Percentiles rank a stretch among this genome's conserved stretches.
phyloP scores from a whole-genome alignment of 495 filamentous ascomycete genomes.

The Letharia lupina region DNA sequence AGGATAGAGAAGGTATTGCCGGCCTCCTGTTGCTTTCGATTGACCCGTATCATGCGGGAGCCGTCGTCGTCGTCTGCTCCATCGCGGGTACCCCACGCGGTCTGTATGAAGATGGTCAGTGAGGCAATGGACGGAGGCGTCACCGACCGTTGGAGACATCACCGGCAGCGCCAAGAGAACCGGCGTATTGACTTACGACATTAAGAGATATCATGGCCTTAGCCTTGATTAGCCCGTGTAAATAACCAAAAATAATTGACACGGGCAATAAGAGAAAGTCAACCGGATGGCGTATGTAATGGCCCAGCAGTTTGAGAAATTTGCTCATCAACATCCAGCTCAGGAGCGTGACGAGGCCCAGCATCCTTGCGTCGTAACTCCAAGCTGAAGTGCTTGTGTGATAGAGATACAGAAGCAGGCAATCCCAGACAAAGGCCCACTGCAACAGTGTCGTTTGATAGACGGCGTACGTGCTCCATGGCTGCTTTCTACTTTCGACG shows the following conservation, averaged over 20 bases:
- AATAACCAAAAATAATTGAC: conserved; percentile 70
- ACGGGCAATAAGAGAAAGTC: conserved; percentile 62
- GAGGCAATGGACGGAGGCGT: conserved; percentile 2
- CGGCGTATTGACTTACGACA: conserved; percentile 44
- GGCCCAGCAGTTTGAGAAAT: conserved; percentile 64
- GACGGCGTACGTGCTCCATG: conserved; percentile 69
- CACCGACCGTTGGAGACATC: not conserved
- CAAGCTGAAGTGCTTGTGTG: conserved; percentile 39
- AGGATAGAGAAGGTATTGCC: not conserved
- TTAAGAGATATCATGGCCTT: conserved; percentile 63
- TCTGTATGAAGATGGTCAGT: conserved; percentile 31
- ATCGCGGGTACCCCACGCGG: conserved; percentile 51
- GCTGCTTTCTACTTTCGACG: conserved; percentile 47
- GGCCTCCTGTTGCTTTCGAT: conserved; percentile 23
- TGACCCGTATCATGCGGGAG: conserved; percentile 42
- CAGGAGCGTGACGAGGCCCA: conserved; percentile 44
- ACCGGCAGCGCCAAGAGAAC: not conserved
- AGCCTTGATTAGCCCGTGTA: conserved; percentile 70
- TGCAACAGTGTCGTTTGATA: conserved; percentile 67
- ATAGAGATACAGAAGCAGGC: conserved; percentile 49
- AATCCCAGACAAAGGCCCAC: conserved; percentile 56
- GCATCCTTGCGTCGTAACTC: conserved; percentile 34
- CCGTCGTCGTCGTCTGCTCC: conserved; percentile 50
- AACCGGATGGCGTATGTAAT: conserved; percentile 61
- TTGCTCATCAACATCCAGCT: conserved; percentile 64